A percentile compares a stretch with the other conserved stretches of the same genome.
These are phyloP conservation scores for Scenedesmus sp. DNA, from an alignment of 163 green algal species.

Conservation along the genomic window DNA sequence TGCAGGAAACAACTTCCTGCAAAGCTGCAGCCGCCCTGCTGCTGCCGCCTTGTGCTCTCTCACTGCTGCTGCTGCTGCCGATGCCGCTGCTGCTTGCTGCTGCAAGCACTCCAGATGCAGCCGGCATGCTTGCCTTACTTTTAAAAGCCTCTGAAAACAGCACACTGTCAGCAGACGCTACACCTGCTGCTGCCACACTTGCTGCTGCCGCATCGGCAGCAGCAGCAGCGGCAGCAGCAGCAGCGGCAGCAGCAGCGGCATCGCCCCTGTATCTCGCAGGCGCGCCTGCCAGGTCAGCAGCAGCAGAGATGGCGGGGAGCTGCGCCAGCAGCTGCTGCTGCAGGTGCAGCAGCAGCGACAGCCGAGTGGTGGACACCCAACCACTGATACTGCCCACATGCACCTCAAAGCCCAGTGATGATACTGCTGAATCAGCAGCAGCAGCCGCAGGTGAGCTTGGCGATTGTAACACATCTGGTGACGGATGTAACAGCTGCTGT, in stretches of 20 bases:
- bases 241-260: slow-evolving; percentile 1
- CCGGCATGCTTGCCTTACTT: not conserved
- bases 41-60: not conserved
- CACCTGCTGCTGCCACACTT: not conserved
- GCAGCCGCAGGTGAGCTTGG: not conserved
- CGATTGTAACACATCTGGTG: too few species aligned
- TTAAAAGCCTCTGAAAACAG: not conserved
- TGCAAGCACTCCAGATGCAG: slow-evolving; percentile 14
- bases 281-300: slow-evolving; percentile 26
- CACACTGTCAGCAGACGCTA: not conserved
- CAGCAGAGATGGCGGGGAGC: slow-evolving; percentile 29
- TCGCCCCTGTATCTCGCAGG: not conserved
- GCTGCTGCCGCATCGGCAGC: not conserved
- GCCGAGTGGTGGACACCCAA: slow-evolving; percentile 52
- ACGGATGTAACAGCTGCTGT: not conserved
- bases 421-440: not conserved
- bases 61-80: not conserved
- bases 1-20: not conserved
- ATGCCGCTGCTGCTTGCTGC: not conserved
- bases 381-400: slow-evolving; percentile 48
- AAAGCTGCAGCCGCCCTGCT: not conserved
- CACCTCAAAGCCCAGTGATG: not conserved
- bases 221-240: not conserved
- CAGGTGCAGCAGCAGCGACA: slow-evolving; percentile 45
- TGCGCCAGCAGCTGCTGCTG: slow-evolving; percentile 35